phyloP scores from a whole-genome alignment of 495 filamentous ascomycete genomes.

The Aspergillus panamensis region DNA sequence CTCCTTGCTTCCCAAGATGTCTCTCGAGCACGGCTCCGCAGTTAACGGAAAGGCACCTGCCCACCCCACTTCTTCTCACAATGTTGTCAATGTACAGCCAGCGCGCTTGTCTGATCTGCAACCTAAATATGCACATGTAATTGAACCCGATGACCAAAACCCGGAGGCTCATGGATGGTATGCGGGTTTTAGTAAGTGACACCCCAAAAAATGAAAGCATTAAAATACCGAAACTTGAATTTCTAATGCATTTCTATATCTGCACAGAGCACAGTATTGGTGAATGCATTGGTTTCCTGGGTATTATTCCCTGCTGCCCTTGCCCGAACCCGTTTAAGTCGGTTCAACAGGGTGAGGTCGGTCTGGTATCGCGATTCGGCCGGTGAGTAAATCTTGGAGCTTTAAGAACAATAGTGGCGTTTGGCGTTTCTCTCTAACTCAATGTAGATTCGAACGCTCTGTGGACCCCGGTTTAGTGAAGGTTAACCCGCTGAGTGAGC shows the following conservation, averaged over 20 bases:
- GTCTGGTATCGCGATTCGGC: constrained; percentile 92
- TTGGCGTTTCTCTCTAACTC: constrained; percentile 7
- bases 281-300: constrained; percentile 69
- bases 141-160: constrained; percentile 65
- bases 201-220: no score
- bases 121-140: constrained; percentile 75
- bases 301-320: constrained; percentile 87
- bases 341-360: constrained; percentile 90
- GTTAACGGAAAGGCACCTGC: constrained; percentile 44
- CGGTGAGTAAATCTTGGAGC: constrained; percentile 41
- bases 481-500: constrained; percentile 94
- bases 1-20: constrained; percentile 22
- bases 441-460: constrained; percentile 73
- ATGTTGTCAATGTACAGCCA: constrained; percentile 74
- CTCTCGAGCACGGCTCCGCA: constrained; percentile 24
- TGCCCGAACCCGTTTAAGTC: constrained; percentile 97
- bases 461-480: constrained; percentile 97
- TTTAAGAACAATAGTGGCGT: background rate
- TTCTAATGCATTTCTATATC: constrained; percentile 1
- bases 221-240: background rate
- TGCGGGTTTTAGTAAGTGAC: constrained; percentile 70
- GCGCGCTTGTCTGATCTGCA: constrained; percentile 82
- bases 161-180: constrained; percentile 83
- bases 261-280: constrained; percentile 71
- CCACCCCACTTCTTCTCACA: constrained; percentile 21